These are phyloP conservation scores for Ogataea henricii DNA, from an alignment of 805 yeast species.

Conservation along the genomic window DNA sequence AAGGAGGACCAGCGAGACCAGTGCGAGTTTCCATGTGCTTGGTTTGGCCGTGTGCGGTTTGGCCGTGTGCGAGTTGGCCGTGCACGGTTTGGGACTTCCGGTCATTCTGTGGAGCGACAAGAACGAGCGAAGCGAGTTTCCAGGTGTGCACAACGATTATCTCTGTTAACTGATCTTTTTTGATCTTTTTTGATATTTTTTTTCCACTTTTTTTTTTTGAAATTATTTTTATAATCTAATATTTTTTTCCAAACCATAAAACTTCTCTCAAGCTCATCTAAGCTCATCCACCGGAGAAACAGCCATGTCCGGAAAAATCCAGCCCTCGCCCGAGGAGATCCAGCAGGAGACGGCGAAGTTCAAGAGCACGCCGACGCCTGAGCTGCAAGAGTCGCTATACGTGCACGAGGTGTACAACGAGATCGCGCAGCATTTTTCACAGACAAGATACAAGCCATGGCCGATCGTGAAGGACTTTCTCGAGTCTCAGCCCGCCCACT, in stretches of 20 bases:
- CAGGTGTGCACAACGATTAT: no score
- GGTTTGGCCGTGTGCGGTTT: not conserved
- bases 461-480: constrained; percentile 85
- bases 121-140: no score
- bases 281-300: not conserved
- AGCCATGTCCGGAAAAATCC: constrained; percentile 33
- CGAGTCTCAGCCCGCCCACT: constrained; percentile 46
- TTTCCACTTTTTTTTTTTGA: not conserved
- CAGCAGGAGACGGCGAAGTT: constrained; percentile 32
- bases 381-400: constrained; percentile 64
- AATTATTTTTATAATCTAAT: no score
- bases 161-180: no score
- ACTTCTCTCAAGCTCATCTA: no score
- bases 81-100: no score
- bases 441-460: constrained; percentile 96
- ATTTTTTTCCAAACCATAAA: no score
- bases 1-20: not conserved
- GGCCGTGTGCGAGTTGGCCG: not conserved
- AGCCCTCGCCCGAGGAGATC: constrained; percentile 34
- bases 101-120: no score
- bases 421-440: constrained; percentile 90
- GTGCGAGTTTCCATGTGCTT: constrained; percentile 1
- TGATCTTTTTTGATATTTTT: not conserved
- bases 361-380: constrained; percentile 43
- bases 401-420: constrained; percentile 94